Conservation (phyloP, 148 eudicot species). For the Rhododendron mucronatum region DNA sequence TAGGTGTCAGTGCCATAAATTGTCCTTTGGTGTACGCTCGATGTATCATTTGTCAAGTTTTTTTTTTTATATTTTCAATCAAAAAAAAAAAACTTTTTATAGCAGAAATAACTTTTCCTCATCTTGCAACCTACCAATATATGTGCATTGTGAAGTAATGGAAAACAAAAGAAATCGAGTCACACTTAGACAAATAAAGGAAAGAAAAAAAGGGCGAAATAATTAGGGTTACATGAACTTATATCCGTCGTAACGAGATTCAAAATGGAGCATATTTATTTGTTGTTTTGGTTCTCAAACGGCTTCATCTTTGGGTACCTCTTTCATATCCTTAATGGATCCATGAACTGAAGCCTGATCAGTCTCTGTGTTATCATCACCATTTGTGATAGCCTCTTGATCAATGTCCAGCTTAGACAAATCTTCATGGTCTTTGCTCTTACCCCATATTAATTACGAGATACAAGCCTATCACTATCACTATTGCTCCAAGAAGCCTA, state of each 20-base stretch:
- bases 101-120: not conserved
- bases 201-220: not conserved
- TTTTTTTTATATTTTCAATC: too few relatives aligned
- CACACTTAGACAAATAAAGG: not conserved
- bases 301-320: slow-evolving; percentile 1
- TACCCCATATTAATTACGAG: slow-evolving; percentile 41
- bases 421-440: slow-evolving; percentile 26
- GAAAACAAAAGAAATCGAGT: not conserved
- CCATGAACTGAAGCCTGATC: not conserved
- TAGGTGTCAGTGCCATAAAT: too few relatives aligned
- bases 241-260: not conserved
- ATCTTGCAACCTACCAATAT: not conserved
- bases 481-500: slow-evolving; percentile 39
- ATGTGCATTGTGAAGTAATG: not conserved
- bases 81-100: not conserved
- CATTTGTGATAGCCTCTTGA: not conserved
- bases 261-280: not conserved
- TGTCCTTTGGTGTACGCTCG: too few relatives aligned
- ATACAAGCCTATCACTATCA: slow-evolving; percentile 45
- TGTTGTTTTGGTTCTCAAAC: not conserved
- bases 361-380: not conserved
- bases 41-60: too few relatives aligned
- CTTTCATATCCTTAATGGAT: not conserved
- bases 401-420: slow-evolving; percentile 6
- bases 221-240: not conserved